Conservation (phyloP, 1,284 basidiomycete species). For the Neolentinus lepideus region DNA sequence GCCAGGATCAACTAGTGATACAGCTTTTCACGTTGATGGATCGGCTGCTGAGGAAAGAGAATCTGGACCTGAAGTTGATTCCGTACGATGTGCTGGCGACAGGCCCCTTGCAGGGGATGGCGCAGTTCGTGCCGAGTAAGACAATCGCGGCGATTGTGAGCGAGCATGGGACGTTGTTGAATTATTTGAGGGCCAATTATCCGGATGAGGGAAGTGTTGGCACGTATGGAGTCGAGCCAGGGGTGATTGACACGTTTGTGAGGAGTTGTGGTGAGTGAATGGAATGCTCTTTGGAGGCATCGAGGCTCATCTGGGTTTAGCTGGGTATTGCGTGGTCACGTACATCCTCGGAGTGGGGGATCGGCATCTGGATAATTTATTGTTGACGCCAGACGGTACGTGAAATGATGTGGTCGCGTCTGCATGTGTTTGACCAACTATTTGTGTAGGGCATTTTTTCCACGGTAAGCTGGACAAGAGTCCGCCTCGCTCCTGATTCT, state of each 20-base stretch:
- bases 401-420: conserved; percentile 21
- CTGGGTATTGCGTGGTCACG: conserved; percentile 97
- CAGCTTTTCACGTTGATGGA: conserved; percentile 99
- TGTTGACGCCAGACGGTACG: conserved; percentile 87
- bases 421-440: conserved; percentile 18
- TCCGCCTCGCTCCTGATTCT: conserved; percentile 7
- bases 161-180: conserved; percentile 87
- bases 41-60: conserved; percentile 87
- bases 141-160: conserved; percentile 91
- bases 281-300: not conserved
- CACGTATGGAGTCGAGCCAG: conserved; percentile 87
- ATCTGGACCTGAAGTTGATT: conserved; percentile 88
- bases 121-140: conserved; percentile 93
- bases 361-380: conserved; percentile 93
- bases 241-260: conserved; percentile 94
- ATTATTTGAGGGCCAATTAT: conserved; percentile 80
- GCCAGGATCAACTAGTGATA: conserved; percentile 96
- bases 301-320: conserved; percentile 32
- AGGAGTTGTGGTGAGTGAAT: conserved; percentile 84
- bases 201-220: conserved; percentile 91
- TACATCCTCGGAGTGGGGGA: conserved; percentile 97
- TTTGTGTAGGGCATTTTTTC: conserved; percentile 67
- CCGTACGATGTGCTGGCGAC: conserved; percentile 96
- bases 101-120: conserved; percentile 90
- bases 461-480: conserved; percentile 47